Percentiles rank a stretch among this genome's conserved stretches.
phyloP scores from a whole-genome alignment of 169 alveolate species.

The Eimeria tenella region DNA sequence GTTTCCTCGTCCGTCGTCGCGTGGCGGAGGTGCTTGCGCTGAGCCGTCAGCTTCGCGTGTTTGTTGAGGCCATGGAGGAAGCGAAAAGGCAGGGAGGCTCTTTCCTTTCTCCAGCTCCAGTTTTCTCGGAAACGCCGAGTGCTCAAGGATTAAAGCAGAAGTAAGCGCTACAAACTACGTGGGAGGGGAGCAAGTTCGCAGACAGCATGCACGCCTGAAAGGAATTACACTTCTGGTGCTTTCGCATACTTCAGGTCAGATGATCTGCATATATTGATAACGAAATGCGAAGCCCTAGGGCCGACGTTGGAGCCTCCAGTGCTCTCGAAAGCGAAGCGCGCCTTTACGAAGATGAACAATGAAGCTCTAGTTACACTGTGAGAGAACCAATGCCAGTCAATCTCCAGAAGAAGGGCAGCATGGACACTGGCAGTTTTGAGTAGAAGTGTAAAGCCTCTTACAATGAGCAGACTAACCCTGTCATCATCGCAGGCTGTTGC shows the following conservation, averaged over 20 bases:
- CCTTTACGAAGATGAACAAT: neutral
- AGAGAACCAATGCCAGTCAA: neutral
- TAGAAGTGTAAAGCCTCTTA: too few species aligned
- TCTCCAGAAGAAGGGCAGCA: too few species aligned
- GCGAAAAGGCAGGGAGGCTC: constrained; percentile 36
- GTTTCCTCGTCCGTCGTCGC: constrained; percentile 34
- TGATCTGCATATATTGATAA: neutral
- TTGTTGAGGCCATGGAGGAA: neutral
- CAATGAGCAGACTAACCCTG: too few species aligned
- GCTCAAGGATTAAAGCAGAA: constrained; percentile 15
- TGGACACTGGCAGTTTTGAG: too few species aligned
- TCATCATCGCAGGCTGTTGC: too few species aligned
- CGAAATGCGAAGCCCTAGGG: neutral
- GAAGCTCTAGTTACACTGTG: neutral
- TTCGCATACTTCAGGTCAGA: neutral
- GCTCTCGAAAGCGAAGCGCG: neutral
- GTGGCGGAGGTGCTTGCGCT: constrained; percentile 13
- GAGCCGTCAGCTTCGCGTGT: neutral
- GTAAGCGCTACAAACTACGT: neutral
- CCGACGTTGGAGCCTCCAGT: neutral
- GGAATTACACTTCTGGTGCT: neutral
- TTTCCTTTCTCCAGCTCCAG: neutral
- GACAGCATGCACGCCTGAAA: too few species aligned
- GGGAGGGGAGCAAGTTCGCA: too few species aligned
- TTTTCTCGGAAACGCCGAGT: constrained; percentile 27